Percentiles rank a stretch among this genome's conserved stretches.
phyloP scores from a whole-genome alignment of 805 yeast genomes.

The Wickerhamomyces tratensis region DNA sequence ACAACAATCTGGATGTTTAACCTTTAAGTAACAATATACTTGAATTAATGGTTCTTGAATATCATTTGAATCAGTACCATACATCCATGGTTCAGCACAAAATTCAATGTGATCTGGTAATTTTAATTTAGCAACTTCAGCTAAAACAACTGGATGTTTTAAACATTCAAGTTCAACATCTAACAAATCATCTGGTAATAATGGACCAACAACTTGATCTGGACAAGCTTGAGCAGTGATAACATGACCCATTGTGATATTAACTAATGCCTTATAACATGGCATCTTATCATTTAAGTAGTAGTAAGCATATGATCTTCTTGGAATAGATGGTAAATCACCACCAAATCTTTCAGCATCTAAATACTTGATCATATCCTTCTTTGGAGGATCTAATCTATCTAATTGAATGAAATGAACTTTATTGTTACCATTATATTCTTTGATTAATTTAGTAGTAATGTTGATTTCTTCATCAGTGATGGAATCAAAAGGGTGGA shows the following conservation, averaged over 20 bases:
- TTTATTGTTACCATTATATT: conserved; percentile 38
- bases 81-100: conserved; percentile 77
- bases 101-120: conserved; percentile 44
- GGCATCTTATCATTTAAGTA: conserved; percentile 39
- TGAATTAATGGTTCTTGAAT: conserved; percentile 50
- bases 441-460: conserved; percentile 53
- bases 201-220: conserved; percentile 60
- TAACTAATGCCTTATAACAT: conserved; percentile 65
- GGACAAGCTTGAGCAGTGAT: conserved; percentile 47
- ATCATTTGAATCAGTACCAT: conserved; percentile 60
- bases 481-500: conserved; percentile 53
- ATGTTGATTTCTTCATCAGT: conserved; percentile 48
- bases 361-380: conserved; percentile 54
- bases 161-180: conserved; percentile 42
- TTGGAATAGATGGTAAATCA: conserved; percentile 46
- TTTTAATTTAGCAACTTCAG: conserved; percentile 58
- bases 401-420: conserved; percentile 62
- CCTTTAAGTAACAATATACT: conserved; percentile 66
- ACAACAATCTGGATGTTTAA: conserved; percentile 61
- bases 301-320: conserved; percentile 63
- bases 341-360: conserved; percentile 55
- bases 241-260: conserved; percentile 52
- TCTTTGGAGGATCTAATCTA: conserved; percentile 72
- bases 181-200: conserved; percentile 53
- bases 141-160: conserved; percentile 47